phyloP scores from a whole-genome alignment of 1,284 basidiomycete genomes.

The Microbotryomycetes sp. region DNA sequence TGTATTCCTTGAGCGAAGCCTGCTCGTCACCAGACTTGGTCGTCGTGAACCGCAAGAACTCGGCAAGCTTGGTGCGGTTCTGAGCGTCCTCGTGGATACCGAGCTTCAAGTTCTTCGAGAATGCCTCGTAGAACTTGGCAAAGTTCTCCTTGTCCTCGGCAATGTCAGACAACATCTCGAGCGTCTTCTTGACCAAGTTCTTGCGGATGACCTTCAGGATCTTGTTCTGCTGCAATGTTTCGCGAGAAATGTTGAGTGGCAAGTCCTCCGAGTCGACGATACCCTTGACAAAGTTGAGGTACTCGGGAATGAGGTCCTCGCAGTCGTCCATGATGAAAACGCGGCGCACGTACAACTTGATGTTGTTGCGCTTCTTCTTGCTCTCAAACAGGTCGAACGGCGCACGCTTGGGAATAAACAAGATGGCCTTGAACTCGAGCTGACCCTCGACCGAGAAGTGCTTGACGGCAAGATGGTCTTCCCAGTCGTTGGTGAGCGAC shows the following conservation, averaged over 20 bases:
- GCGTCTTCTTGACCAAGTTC: conserved; percentile 87
- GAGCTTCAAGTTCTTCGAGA: conserved; percentile 78
- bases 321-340: conserved; percentile 99
- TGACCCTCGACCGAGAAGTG: conserved; percentile 99
- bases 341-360: conserved; percentile 99
- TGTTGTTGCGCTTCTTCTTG: conserved; percentile 99
- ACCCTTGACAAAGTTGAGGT: conserved; percentile 99
- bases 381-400: conserved; percentile 99
- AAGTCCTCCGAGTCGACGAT: conserved; percentile 99
- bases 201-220: conserved; percentile 96
- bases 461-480: conserved; percentile 98
- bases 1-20: conserved; percentile 97
- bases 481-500: conserved; percentile 99
- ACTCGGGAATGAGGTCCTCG: conserved; percentile 99
- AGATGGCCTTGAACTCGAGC: conserved; percentile 99
- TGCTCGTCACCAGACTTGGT: conserved; percentile 91
- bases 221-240: conserved; percentile 99
- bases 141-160: conserved; percentile 98
- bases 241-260: conserved; percentile 99
- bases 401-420: conserved; percentile 92
- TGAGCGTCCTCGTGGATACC: conserved; percentile 99
- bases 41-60: conserved; percentile 98
- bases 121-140: conserved; percentile 48
- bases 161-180: conserved; percentile 93
- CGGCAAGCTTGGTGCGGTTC: conserved; percentile 98